A percentile compares a stretch with the other conserved stretches of the same genome.
Evolutionary conservation across 2,329 filamentous ascomycete species (phyloP).

Genomic region (Aspergillus arachidicola): DNA sequence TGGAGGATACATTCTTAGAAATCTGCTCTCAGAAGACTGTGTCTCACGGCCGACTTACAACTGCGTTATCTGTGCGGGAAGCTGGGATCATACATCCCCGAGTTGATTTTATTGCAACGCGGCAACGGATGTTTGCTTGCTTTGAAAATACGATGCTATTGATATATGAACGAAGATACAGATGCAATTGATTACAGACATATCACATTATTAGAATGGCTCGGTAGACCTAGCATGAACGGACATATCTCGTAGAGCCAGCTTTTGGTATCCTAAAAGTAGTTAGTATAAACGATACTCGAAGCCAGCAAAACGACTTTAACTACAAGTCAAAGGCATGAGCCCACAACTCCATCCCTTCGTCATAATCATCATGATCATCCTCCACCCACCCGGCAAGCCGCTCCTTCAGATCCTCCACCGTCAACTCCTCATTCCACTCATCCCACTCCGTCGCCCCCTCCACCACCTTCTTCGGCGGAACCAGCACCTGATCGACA

Average conservation of each 20-base stretch:
- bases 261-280: background rate
- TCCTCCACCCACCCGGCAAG: slow-evolving; percentile 20
- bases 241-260: background rate
- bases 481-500: slow-evolving; percentile 71
- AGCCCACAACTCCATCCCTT: background rate
- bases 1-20: slow-evolving; percentile 1
- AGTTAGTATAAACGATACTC: background rate
- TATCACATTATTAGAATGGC: slow-evolving; percentile 2
- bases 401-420: slow-evolving; percentile 25
- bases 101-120: background rate
- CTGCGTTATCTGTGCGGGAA: background rate
- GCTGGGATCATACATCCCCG: background rate
- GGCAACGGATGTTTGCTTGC: slow-evolving; percentile 6
- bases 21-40: background rate
- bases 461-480: slow-evolving; percentile 59
- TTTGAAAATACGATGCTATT: slow-evolving; percentile 11
- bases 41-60: background rate
- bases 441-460: slow-evolving; percentile 4
- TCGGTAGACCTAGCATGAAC: background rate
- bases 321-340: slow-evolving; percentile 10
- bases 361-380: background rate
- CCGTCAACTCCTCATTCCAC: slow-evolving; percentile 18
- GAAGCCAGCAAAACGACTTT: background rate
- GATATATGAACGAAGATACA: slow-evolving; percentile 15
- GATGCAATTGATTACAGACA: slow-evolving; percentile 14